A percentile compares a stretch with the other conserved stretches of the same genome.
Conservation (phyloP, 805 yeast genomes). For the Candida odintsovae region DNA sequence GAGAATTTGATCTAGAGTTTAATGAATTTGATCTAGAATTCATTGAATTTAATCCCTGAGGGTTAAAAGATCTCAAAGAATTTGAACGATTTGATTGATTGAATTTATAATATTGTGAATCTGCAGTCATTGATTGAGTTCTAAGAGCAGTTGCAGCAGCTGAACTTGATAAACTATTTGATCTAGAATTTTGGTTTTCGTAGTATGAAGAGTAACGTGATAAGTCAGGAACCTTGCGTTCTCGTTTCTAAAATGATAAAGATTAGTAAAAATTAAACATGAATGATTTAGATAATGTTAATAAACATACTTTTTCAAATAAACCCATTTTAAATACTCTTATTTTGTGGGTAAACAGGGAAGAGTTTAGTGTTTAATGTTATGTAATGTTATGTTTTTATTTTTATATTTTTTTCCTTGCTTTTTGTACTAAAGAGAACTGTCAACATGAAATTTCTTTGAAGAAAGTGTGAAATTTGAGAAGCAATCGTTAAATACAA, state of each 20-base stretch:
- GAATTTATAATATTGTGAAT: constrained; percentile 1
- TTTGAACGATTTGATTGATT: background rate
- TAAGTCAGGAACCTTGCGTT: constrained; percentile 4
- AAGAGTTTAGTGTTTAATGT: background rate
- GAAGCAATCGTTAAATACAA: background rate
- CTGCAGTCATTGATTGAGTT: constrained; percentile 1
- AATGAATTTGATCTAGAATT: constrained; percentile 7
- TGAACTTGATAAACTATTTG: constrained; percentile 5
- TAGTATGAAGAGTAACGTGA: constrained; percentile 5
- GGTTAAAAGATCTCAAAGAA: background rate
- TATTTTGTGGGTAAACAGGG: background rate
- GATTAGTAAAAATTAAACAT: background rate
- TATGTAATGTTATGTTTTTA: too few relatives aligned
- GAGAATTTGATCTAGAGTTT: constrained; percentile 10
- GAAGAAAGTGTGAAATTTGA: background rate
- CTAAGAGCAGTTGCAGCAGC: constrained; percentile 10
- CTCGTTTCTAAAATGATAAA: constrained; percentile 1
- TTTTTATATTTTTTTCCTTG: background rate
- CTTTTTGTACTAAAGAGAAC: background rate
- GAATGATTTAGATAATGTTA: background rate
- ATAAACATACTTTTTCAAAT: background rate
- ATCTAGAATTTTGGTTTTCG: constrained; percentile 3
- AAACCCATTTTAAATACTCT: background rate
- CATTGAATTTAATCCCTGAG: constrained; percentile 1
- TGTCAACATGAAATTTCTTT: background rate